Conservation (phyloP, 768 basidiomycete genomes). For the Termitomyces sp. region DNA sequence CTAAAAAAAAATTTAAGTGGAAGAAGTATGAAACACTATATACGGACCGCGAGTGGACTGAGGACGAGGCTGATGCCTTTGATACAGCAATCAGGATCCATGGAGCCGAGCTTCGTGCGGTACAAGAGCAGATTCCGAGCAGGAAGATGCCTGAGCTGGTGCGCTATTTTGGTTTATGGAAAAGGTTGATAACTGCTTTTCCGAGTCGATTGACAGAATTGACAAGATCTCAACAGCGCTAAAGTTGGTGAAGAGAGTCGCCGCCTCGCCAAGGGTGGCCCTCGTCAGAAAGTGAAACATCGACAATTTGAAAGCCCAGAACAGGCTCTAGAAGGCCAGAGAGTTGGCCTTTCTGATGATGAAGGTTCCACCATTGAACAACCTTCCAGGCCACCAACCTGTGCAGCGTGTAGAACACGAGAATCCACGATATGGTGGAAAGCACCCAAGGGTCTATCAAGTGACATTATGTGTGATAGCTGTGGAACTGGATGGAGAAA, state of each 20-base stretch:
- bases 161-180: constrained; percentile 83
- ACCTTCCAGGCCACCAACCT: constrained; percentile 51
- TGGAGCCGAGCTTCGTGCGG: constrained; percentile 75
- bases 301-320: constrained; percentile 30
- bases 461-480: constrained; percentile 73
- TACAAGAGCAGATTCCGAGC: constrained; percentile 67
- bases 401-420: constrained; percentile 81
- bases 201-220: not conserved
- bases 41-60: constrained; percentile 66
- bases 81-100: constrained; percentile 69
- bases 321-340: constrained; percentile 39
- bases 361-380: constrained; percentile 70
- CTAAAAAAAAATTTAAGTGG: constrained; percentile 44
- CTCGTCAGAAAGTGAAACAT: constrained; percentile 27
- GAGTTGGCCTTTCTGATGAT: constrained; percentile 56
- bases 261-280: constrained; percentile 35
- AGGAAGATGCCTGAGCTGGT: constrained; percentile 74
- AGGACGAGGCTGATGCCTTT: constrained; percentile 66
- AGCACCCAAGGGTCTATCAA: constrained; percentile 80
- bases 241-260: constrained; percentile 68
- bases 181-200: constrained; percentile 47
- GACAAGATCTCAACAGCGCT: constrained; percentile 31
- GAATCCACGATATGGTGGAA: constrained; percentile 87
- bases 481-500: constrained; percentile 91
- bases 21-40: constrained; percentile 61